Percentiles rank a stretch among this genome's conserved stretches.
These are phyloP conservation scores for Aureobasidium lini DNA, from an alignment of 2,329 filamentous ascomycete genomes.

Conservation along the genomic window DNA sequence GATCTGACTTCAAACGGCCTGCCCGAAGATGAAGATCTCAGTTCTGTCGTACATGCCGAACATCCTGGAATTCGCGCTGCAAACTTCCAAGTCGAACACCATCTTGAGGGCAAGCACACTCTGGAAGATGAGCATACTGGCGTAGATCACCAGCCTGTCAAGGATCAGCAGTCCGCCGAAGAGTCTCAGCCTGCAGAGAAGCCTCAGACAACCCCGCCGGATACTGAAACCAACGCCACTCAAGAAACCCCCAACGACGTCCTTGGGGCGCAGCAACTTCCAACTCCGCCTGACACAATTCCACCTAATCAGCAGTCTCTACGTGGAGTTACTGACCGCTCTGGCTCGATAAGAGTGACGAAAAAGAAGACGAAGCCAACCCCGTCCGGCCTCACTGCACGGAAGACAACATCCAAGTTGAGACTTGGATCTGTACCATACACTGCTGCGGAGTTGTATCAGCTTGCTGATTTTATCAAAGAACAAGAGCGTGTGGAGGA, in stretches of 20 bases:
- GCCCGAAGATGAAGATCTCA: too few species aligned
- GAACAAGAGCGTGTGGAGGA: neutral
- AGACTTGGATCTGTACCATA: neutral
- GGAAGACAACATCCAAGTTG: neutral
- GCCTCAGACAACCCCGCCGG: neutral
- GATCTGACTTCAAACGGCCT: neutral
- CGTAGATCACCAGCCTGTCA: neutral
- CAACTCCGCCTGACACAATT: neutral
- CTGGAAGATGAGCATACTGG: neutral
- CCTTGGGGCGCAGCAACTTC: neutral
- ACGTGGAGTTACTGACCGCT: neutral
- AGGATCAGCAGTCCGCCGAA: neutral
- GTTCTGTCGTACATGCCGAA: neutral
- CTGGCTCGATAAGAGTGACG: neutral
- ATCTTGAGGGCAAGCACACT: neutral
- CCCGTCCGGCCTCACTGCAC: neutral
- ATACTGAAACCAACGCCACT: too few species aligned
- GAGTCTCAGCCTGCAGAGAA: neutral
- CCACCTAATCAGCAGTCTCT: neutral
- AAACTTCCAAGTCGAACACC: neutral
- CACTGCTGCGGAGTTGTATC: neutral
- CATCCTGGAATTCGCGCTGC: neutral
- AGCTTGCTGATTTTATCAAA: neutral
- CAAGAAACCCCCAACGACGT: neutral
- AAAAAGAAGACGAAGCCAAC: constrained; percentile 10